Base-by-base conservation (phyloP, 306 rosid species). In the Vigna mungo region DNA sequence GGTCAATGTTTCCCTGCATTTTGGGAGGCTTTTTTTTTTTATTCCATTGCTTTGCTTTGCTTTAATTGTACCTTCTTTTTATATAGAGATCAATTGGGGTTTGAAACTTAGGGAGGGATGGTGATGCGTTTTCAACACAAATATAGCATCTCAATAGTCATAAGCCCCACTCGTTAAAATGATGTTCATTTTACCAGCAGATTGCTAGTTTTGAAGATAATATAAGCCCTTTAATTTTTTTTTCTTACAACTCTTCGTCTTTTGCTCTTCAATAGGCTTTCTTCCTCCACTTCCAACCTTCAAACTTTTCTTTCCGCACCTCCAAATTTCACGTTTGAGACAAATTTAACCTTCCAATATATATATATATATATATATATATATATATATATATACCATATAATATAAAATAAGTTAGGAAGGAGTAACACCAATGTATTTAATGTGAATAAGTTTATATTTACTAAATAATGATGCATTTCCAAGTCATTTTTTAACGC, bases 1-100 rank as follows among this genome's bases (percentile, higher is more conserved):
- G 64, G 17, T 71, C 79, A 65, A 76, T 75, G 55, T 63, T 70
- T 77, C 85, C 95, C 91, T 74, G 84, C 68, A 88, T 90, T 89
- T 83, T 60, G 89, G 93, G 89, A 58, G 47, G 12, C 7, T 34
- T 34, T 34, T 34, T 32, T 21, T 7, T 18, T 54, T 87, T 39
- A 27, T 54, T 56, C 30, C 51, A 49, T 67, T 74, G 16, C 61
- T 48, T 44, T 62, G 25, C 62, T 83, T 84, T 62, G 27, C 62
- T 85, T 84, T 82, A 9, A 9, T 37, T 51, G 43, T 18, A 54
- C 14, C 14, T 51, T 80, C 37, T 67, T 66, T 64, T 66, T 77
- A 30, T 16, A 37, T 2, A 78, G 55, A 79, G 81, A 85, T 68
- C 70, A 55, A 82, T 55, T 72, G 85, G 85, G 90, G 75, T 81